Evolutionary conservation across 2,329 filamentous ascomycete genomes (phyloP), one percentile per base, ranked within the genome.

Genomic region (Orbilia oligospora): DNA sequence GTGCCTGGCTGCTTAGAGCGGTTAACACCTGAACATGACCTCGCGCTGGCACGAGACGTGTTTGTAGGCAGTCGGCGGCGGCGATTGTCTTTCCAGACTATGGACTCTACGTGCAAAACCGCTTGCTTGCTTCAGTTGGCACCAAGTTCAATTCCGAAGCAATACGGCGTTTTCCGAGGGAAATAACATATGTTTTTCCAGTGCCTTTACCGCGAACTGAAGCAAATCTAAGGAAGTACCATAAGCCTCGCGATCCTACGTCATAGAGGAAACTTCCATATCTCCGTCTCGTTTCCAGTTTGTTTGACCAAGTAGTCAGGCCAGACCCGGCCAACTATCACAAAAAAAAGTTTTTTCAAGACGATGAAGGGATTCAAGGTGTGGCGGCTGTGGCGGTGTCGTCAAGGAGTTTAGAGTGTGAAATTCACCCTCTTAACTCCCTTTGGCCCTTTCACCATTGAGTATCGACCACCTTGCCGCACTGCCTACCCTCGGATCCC

Each of bases 381-480:
- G 70, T 72, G 70, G 70, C 70, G 70, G 12, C 22, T 20, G 69
- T 65, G 58, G 70, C 70, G 61, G 70, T 72, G 61, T 46, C 41
- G 2, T 46, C 14, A 16, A n/a, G 14, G 33, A 63, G 18, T 63
- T 44, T 36, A 46, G 33, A 8, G n/a, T 6, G 18, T 41, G 30
- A 41, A 61, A 9, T 22, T 61, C 27, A n/a, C 12, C 6, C n/a
- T 36, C 27, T 49, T 14, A 53, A 51, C 48, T 41, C 9, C 30
- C 30, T 55, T 55, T 44, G 18, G 3, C 16, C 22, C n/a, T 41
- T 41, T 16, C 36, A 14, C 10, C n/a, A 30, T 46, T 46, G 41
- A 12, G 3, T 14, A 3, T 46, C 14, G 41, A 46, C 44, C n/a
- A 27, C 30, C 44, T 53, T 64, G 68, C 68, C 68, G 68, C 68